Conservation (phyloP, 2,329 filamentous ascomycete species). For the Pyricularia pennisetigena region DNA sequence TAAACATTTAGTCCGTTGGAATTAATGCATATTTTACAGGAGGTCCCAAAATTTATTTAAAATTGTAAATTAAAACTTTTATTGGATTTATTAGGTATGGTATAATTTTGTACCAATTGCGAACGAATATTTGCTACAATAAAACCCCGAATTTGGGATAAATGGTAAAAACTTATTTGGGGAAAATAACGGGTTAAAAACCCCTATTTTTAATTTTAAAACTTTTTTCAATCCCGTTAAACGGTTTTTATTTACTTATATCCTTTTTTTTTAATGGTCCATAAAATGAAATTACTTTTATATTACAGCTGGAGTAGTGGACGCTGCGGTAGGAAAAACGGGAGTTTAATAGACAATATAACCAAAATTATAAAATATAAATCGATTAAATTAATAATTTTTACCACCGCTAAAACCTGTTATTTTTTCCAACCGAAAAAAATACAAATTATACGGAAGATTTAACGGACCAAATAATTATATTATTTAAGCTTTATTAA, state of each 20-base stretch:
- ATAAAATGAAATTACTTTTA: neutral
- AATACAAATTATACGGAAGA: neutral
- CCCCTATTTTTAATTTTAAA: neutral
- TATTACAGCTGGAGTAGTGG: neutral
- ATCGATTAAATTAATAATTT: neutral
- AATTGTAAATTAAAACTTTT: neutral
- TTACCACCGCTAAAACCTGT: neutral
- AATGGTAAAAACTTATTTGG: neutral
- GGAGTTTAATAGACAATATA: neutral
- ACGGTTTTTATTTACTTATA: too few species aligned
- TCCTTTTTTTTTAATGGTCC: neutral
- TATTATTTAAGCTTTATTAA: neutral
- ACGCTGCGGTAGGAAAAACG: neutral
- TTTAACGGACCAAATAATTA: neutral
- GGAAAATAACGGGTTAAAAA: neutral
- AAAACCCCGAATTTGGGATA: neutral
- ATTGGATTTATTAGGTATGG: neutral
- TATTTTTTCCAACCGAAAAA: neutral
- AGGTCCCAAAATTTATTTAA: neutral
- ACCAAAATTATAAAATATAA: neutral
- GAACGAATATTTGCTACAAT: neutral
- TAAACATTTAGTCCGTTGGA: neutral
- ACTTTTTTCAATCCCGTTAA: too few species aligned
- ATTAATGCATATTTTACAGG: neutral
- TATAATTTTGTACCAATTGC: too few species aligned